Evolutionary conservation across 768 basidiomycete species (phyloP), one percentile per base, ranked within the genome.

Genomic region (Lentinula raphanica): DNA sequence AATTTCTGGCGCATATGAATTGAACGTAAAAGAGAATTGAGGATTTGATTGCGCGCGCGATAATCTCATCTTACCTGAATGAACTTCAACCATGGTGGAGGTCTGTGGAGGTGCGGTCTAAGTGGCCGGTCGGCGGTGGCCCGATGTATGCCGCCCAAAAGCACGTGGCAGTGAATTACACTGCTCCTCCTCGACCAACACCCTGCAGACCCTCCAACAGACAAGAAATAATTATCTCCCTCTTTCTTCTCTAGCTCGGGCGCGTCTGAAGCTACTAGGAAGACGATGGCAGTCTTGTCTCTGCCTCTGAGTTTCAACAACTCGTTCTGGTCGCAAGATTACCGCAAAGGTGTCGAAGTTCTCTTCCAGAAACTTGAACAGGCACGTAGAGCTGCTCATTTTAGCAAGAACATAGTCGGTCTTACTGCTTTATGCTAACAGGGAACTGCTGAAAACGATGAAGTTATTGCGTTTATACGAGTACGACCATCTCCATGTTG

Each of bases 321-420:
- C 71, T 94, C 93, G 29, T 97, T 97, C 76, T 97, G 94, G 94
- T 83, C 93, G 15, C 88, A 92, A 69, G 92, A 94, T 75, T 94
- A 92, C 68, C 79, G 91, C 45, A 82, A 75, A 59, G 94, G 94
- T 32, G 79, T 97, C 28, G 85, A 96, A 61, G 81, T 89, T 23
- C 72, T 94, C 31, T 92, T 84, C 68, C 71, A 67, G 44, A 87
- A 90, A 71, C 83, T 94, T 25, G 87, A 92, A 64, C 88, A 91
- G 80, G 92, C 87, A 60, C 49, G 76, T 65, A 13, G 44, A 7
- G 32, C 32, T 49, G 36, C 39, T 54, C 48, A 40, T 62, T 17
- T 61, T 29, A 54, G 29, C 7, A 19, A 8, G 32, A 44, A 11
- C n/a, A 32, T 28, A n/a, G 11, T 58, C 46, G 55, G 59, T 63